These are phyloP conservation scores for Teratosphaeria zuluensis DNA, from an alignment of 2,329 filamentous ascomycete genomes.

Conservation along the genomic window DNA sequence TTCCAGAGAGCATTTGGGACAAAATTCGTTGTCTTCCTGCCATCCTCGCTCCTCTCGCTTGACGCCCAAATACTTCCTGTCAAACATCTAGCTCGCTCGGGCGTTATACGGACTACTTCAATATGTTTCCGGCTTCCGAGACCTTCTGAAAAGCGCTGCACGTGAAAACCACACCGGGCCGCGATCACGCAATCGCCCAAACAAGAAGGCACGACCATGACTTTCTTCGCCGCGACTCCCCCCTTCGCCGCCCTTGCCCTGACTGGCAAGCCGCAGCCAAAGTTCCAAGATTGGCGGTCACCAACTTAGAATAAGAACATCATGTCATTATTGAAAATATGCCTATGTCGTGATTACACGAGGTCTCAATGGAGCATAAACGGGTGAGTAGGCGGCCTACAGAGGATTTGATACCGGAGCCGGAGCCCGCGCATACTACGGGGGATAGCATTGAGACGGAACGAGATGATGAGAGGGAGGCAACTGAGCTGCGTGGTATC, in stretches of 20 bases:
- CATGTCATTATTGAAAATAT: too few species aligned
- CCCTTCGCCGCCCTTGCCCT: neutral
- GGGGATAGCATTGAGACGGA: neutral
- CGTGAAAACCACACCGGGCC: neutral
- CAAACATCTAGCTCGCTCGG: too few species aligned
- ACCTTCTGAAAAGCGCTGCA: neutral
- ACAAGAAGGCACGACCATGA: neutral
- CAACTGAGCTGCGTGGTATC: slow-evolving; percentile 22
- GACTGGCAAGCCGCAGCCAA: neutral
- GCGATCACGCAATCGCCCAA: neutral
- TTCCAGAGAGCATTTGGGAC: neutral
- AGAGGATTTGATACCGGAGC: neutral
- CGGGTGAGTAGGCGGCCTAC: neutral
- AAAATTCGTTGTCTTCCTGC: neutral
- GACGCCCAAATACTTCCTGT: too few species aligned
- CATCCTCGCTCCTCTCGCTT: neutral
- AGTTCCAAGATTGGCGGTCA: too few species aligned
- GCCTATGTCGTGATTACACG: neutral
- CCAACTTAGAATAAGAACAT: too few species aligned
- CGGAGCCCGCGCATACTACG: neutral
- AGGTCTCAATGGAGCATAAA: neutral
- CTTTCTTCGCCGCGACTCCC: neutral
- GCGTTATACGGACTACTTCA: too few species aligned
- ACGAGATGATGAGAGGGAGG: slow-evolving; percentile 18
- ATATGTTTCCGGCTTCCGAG: neutral